Evolutionary conservation across 2,329 filamentous ascomycete genomes (phyloP), one percentile per base, ranked within the genome.

Genomic region (Aaosphaeria arxii): DNA sequence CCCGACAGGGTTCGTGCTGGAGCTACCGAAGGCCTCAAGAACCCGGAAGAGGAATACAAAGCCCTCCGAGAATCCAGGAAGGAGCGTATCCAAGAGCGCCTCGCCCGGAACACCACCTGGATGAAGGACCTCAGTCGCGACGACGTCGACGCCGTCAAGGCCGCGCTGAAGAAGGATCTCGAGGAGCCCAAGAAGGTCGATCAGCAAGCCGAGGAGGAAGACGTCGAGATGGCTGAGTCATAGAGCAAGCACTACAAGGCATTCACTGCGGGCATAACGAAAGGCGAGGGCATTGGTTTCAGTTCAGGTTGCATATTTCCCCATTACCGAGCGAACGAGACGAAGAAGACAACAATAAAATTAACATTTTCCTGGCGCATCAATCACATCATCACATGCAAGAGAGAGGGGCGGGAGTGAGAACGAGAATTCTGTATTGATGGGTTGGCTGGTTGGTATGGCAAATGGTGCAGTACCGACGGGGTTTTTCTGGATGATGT

Each of bases 71-170:
- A 64, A 7, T 51, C 56, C 24, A 61, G 71, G 36, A 58, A 64
- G 7, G 67, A 72, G 30, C 66, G 70, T 42, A 63, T 69, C 1
- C 65, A 67, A 51, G 76, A 77, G 50, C 61, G 64, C 30, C 66
- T 72, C n/a, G 63, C 73, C 31, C 65, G 70, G 49, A 76, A 75
- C 53, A 75, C 74, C 47, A 60, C 56, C 2, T 75, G 68, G 59
- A 78, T 78, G 75, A 73, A 70, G 55, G 74, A 72, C 35, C 48
- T 74, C 42, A 71, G 65, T 47, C 71, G 70, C 43, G 73, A 77
- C 35, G 74, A 75, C 32, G 73, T 77, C 6, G 75, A 77, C 53
- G 66, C 63, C 28, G 65, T 62, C 51, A 77, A 77, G 51, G 50
- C 55, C 6, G 56, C 57, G 7, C 70, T 66, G 45, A 66, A 63